Evolutionary conservation across 2,329 filamentous ascomycete genomes (phyloP), one percentile per base, ranked within the genome.

Genomic region (Diaporthe longicolla): DNA sequence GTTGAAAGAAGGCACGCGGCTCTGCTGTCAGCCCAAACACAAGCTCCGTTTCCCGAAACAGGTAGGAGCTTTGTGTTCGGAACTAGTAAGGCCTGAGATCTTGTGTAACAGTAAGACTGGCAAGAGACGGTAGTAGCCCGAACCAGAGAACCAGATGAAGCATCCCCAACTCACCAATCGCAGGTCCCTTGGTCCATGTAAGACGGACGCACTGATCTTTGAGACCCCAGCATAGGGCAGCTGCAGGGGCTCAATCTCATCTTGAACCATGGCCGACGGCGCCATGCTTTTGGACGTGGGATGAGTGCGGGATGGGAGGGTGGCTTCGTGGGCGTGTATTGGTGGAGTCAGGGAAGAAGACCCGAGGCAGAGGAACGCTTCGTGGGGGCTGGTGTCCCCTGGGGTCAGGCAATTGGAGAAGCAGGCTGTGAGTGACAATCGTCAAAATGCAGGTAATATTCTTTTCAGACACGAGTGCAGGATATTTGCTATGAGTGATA

Each of bases 101-200:
- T 78, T 79, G 79, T 82, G 81, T 81, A 78, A 82, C 80, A 63
- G 55, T 77, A 74, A 78, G 79, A 79, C 72, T 71, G 32, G 73
- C 73, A 73, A 63, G 29, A 63, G 29, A 40, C 48, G 40, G 48
- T 43, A 52, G 55, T 35, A 58, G 55, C 37, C 61, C 74, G 57
- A 68, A 54, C 48, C 48, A 54, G 29, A 68, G 45, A 37, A 40
- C 17, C 55, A 21, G 63, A 58, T 61, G 59, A 63, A 70, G 61
- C 21, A 37, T 21, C 55, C 69, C 26, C 32, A 54, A 81, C 85
- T 85, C 83, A 91, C 89, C 85, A 90, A 83, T 84, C 88, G 86
- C 74, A 91, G 81, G 81, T 91, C 89, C 71, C 84, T 83, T 71
- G 88, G 87, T 7, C 89, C 89, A 85, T 91, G 87, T 79, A 91